A percentile compares a stretch with the other conserved stretches of the same genome.
phyloP scores from a whole-genome alignment of 805 yeast species.

The Lipomyces anomalus region DNA sequence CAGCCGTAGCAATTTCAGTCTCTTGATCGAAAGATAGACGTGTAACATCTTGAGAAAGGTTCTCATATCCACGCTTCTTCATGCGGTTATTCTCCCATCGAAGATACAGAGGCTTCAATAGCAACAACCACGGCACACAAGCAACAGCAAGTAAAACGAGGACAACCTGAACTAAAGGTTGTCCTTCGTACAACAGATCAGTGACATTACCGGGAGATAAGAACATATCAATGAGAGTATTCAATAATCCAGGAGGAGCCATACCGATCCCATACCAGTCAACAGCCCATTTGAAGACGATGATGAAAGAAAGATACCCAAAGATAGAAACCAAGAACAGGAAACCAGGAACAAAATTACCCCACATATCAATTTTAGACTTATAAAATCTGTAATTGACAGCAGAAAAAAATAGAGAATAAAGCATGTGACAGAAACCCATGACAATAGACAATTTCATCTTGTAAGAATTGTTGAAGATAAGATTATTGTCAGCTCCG shows the following conservation, averaged over 20 bases:
- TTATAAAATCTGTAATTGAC: slow-evolving; percentile 69
- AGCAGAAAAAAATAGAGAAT: slow-evolving; percentile 77
- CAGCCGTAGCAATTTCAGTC: slow-evolving; percentile 31
- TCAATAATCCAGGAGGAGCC: slow-evolving; percentile 88
- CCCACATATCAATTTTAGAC: slow-evolving; percentile 73
- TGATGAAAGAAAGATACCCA: slow-evolving; percentile 81
- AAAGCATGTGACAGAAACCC: slow-evolving; percentile 94
- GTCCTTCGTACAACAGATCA: slow-evolving; percentile 76
- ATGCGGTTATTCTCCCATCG: slow-evolving; percentile 52
- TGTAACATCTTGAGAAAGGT: slow-evolving; percentile 39
- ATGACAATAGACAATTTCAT: slow-evolving; percentile 92
- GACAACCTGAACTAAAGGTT: slow-evolving; percentile 65
- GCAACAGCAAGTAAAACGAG: slow-evolving; percentile 69
- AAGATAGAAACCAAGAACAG: slow-evolving; percentile 94
- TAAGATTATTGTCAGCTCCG: slow-evolving; percentile 84
- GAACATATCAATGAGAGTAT: slow-evolving; percentile 94
- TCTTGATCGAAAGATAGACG: slow-evolving; percentile 34
- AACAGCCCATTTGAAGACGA: slow-evolving; percentile 88
- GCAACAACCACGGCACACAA: slow-evolving; percentile 88
- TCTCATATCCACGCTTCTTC: slow-evolving; percentile 47
- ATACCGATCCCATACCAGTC: slow-evolving; percentile 76
- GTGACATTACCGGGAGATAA: slow-evolving; percentile 84
- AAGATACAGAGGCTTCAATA: slow-evolving; percentile 74
- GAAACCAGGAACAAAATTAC: slow-evolving; percentile 91
- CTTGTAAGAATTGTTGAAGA: slow-evolving; percentile 92